Evolutionary conservation across 108 stramenopile species (phyloP).

Genomic region (Cylindrotheca closterium): DNA sequence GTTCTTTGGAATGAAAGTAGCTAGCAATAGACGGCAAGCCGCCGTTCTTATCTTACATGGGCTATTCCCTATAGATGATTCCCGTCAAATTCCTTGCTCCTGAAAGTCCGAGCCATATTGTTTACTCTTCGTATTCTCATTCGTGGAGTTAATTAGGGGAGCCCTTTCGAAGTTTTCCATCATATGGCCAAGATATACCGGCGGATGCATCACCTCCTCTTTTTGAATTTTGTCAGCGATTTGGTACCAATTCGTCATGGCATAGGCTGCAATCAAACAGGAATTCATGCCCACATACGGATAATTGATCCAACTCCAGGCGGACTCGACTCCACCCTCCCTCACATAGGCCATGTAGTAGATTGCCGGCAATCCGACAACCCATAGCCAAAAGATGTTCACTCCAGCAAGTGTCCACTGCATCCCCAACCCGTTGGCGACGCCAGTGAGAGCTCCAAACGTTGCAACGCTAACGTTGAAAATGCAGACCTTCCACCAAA

Average conservation of each 20-base stretch:
- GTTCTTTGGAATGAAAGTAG: no score
- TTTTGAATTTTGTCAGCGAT: constrained; percentile 15
- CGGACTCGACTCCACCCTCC: constrained; percentile 21
- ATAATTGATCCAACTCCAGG: constrained; percentile 38
- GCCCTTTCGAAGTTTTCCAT: no score
- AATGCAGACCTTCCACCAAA: constrained; percentile 48
- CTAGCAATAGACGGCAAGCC: no score
- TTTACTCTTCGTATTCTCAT: no score
- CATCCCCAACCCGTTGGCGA: constrained; percentile 29
- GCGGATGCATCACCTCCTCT: constrained; percentile 9
- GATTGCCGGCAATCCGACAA: constrained; percentile 26
- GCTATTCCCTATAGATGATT: no score
- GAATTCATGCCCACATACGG: constrained; percentile 36
- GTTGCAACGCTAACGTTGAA: neutral
- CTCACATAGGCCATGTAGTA: constrained; percentile 17
- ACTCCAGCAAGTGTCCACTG: constrained; percentile 37
- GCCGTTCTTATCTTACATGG: no score
- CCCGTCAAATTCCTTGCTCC: no score
- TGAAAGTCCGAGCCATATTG: no score
- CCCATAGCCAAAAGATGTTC: constrained; percentile 32
- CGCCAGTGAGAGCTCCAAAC: constrained; percentile 21
- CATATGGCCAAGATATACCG: no score
- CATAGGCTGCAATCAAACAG: constrained; percentile 15
- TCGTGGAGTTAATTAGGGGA: no score
- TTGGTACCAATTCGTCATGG: constrained; percentile 31